Evolutionary conservation across 108 stramenopile genomes (phyloP).

Genomic region (Mediolabrus comicus): DNA sequence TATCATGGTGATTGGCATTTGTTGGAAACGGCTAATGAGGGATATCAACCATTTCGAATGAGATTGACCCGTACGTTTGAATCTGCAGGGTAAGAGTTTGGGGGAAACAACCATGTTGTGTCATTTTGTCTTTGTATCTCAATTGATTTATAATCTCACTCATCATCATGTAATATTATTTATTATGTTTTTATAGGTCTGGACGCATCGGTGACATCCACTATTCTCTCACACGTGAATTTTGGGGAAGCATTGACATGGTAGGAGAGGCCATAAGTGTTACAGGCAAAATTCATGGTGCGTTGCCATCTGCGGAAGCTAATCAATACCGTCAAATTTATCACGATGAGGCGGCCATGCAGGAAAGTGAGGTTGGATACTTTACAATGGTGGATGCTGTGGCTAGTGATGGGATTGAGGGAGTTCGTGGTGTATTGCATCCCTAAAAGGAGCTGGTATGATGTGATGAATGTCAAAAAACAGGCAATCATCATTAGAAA

Average conservation of each 20-base stretch:
- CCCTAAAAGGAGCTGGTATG: too few species aligned
- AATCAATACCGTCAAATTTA: conserved; percentile 21
- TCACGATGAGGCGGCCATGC: conserved; percentile 21
- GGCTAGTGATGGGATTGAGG: conserved; percentile 47
- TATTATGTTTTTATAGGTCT: conserved; percentile 1
- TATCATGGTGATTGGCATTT: conserved; percentile 36
- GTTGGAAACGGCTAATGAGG: conserved; percentile 29
- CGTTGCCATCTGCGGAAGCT: conserved; percentile 10
- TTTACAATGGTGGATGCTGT: conserved; percentile 77
- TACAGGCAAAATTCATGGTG: conserved; percentile 45
- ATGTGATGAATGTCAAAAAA: too few species aligned
- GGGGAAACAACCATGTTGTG: not conserved
- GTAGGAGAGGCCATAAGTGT: conserved; percentile 59
- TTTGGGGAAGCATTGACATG: conserved; percentile 53
- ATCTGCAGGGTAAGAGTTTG: conserved; percentile 25
- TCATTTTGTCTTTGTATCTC: not conserved
- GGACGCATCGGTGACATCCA: conserved; percentile 60
- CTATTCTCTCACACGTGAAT: conserved; percentile 56
- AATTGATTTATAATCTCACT: conserved; percentile 1
- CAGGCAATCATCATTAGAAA: too few species aligned
- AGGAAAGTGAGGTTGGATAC: conserved; percentile 58
- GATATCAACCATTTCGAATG: conserved; percentile 44
- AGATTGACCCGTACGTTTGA: conserved; percentile 40
- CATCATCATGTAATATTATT: not conserved
- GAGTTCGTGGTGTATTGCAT: not conserved